Evolutionary conservation across 2,329 filamentous ascomycete species (phyloP).

Genomic region (Penicillium concentricum): DNA sequence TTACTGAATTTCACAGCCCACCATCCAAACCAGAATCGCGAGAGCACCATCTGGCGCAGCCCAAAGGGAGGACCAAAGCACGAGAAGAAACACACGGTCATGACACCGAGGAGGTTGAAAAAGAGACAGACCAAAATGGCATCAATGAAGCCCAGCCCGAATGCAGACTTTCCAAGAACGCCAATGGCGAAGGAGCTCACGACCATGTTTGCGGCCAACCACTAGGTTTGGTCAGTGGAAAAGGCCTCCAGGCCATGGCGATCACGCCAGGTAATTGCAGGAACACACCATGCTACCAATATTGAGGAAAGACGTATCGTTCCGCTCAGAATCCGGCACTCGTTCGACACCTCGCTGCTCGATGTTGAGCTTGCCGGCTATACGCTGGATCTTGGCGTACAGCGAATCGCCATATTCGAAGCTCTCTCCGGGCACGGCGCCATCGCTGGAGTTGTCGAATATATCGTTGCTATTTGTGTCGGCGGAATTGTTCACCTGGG

Average conservation of each 20-base stretch:
- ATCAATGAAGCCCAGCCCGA: conserved; percentile 70
- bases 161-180: conserved; percentile 66
- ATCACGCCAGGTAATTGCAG: conserved; percentile 9
- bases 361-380: conserved; percentile 65
- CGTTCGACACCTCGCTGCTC: conserved; percentile 75
- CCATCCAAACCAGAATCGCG: conserved; percentile 74
- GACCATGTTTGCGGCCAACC: conserved; percentile 76
- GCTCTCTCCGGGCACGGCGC: conserved; percentile 57
- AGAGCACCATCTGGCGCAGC: conserved; percentile 77
- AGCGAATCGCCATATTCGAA: conserved; percentile 57
- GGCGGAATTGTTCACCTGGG: conserved; percentile 27
- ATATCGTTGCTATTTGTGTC: conserved; percentile 32
- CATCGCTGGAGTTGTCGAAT: conserved; percentile 23
- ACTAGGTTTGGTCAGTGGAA: conserved; percentile 49
- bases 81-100: conserved; percentile 74
- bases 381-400: conserved; percentile 60
- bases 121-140: conserved; percentile 70
- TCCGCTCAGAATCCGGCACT: conserved; percentile 68
- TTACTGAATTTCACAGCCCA: conserved; percentile 66
- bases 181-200: conserved; percentile 75
- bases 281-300: conserved; percentile 67
- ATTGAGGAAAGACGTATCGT: conserved; percentile 63
- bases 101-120: conserved; percentile 70
- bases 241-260: conserved; percentile 9
- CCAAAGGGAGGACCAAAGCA: conserved; percentile 74